phyloP scores from a whole-genome alignment of 2,329 filamentous ascomycete genomes.

The Trichoderma sp. region DNA sequence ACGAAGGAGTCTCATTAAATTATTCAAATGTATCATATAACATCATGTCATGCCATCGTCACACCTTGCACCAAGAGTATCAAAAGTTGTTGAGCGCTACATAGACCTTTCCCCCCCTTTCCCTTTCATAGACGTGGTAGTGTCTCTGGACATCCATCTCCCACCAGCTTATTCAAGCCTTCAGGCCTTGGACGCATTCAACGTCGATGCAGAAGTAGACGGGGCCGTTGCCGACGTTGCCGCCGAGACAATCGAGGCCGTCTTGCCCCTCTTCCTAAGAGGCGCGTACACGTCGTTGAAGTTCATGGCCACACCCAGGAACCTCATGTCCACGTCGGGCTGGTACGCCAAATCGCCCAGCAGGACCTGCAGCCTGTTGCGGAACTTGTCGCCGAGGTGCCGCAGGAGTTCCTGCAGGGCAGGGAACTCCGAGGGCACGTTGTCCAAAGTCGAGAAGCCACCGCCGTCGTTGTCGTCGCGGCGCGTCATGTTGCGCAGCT shows the following conservation, averaged over 20 bases:
- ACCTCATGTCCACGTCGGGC: slow-evolving; percentile 91
- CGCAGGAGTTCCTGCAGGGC: slow-evolving; percentile 71
- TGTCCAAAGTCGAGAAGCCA: slow-evolving; percentile 42
- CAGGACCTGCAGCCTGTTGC: slow-evolving; percentile 71
- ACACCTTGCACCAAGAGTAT: neutral
- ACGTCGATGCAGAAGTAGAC: slow-evolving; percentile 24
- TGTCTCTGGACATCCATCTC: neutral
- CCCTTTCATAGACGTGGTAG: neutral
- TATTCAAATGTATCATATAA: slow-evolving; percentile 1
- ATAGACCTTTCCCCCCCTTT: neutral
- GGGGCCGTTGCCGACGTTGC: slow-evolving; percentile 25
- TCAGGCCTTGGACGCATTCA: slow-evolving; percentile 30
- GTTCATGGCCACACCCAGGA: slow-evolving; percentile 96
- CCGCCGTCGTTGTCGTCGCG: slow-evolving; percentile 28
- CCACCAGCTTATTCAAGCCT: neutral
- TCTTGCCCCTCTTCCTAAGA: slow-evolving; percentile 59
- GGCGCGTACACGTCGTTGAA: slow-evolving; percentile 97
- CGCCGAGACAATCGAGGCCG: slow-evolving; percentile 25
- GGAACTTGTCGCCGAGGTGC: slow-evolving; percentile 73
- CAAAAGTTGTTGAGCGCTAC: neutral
- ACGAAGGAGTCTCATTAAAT: neutral
- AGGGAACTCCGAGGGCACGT: slow-evolving; percentile 65
- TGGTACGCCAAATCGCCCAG: slow-evolving; percentile 90
- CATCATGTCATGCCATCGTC: slow-evolving; percentile 7
- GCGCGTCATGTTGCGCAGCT: slow-evolving; percentile 66